Conservation (phyloP, 2,329 filamentous ascomycete genomes). For the Colletotrichum liaoningense region DNA sequence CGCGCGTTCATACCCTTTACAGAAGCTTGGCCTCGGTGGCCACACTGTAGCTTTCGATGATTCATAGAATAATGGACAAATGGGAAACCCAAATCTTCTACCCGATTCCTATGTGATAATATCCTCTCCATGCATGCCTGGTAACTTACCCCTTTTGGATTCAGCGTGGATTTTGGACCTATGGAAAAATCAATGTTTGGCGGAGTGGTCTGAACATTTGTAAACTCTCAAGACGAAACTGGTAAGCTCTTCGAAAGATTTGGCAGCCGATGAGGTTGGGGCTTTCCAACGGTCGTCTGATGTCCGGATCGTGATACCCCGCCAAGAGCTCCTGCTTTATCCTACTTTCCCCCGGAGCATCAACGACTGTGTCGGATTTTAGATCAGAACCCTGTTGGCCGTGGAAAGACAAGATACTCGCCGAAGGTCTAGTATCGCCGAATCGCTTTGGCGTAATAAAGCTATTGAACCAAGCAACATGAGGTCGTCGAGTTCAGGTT, state of each 20-base stretch:
- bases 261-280: neutral
- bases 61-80: neutral
- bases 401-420: no score
- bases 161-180: neutral
- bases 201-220: neutral
- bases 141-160: neutral
- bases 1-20: conserved; percentile 24
- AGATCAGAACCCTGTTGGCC: neutral
- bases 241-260: neutral
- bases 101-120: neutral
- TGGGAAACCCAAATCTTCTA: neutral
- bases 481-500: no score
- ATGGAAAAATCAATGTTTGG: no score
- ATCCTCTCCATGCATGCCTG: neutral
- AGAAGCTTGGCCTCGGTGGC: conserved; percentile 18
- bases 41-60: conserved; percentile 10
- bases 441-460: no score
- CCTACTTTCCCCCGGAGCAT: neutral
- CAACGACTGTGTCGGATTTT: neutral
- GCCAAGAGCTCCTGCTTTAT: neutral
- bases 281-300: neutral
- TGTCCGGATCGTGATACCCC: neutral
- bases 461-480: no score
- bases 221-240: neutral
- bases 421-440: no score